A percentile compares a stretch with the other conserved stretches of the same genome.
These are phyloP conservation scores for Suillus bovinus DNA, from an alignment of 768 basidiomycete genomes.

Conservation along the genomic window DNA sequence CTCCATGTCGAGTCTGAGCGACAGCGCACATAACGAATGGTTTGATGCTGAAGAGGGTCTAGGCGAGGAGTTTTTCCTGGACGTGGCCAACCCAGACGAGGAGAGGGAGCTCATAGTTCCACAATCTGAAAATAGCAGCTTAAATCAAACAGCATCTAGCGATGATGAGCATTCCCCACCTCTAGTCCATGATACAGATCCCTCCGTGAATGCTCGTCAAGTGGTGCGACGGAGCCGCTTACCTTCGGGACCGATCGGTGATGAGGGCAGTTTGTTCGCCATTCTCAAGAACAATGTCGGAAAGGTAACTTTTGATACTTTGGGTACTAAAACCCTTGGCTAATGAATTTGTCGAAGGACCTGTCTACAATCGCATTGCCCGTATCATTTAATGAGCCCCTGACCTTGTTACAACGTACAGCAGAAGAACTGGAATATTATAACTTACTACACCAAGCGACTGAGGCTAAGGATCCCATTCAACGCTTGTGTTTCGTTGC, in stretches of 20 bases:
- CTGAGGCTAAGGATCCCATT: conserved; percentile 52
- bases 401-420: conserved; percentile 77
- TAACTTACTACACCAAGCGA: conserved; percentile 67
- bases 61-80: conserved; percentile 62
- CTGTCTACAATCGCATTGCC: conserved; percentile 81
- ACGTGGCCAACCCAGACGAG: conserved; percentile 42
- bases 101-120: conserved; percentile 39
- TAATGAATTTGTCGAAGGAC: conserved; percentile 48
- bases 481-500: conserved; percentile 76
- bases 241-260: conserved; percentile 60
- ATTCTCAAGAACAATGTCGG: conserved; percentile 89
- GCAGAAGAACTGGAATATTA: conserved; percentile 87
- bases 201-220: conserved; percentile 20
- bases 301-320: conserved; percentile 50
- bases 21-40: conserved; percentile 60
- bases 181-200: conserved; percentile 9
- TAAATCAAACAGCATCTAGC: conserved; percentile 44
- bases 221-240: conserved; percentile 55
- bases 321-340: neutral
- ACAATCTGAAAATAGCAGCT: conserved; percentile 42
- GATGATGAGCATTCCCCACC: conserved; percentile 36
- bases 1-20: conserved; percentile 49
- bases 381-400: conserved; percentile 89
- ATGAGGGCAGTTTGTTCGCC: conserved; percentile 81
- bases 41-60: conserved; percentile 65